A percentile compares a stretch with the other conserved stretches of the same genome.
These are phyloP conservation scores for Trichoderma sp. DNA, from an alignment of 2,329 filamentous ascomycete genomes.

Conservation along the genomic window DNA sequence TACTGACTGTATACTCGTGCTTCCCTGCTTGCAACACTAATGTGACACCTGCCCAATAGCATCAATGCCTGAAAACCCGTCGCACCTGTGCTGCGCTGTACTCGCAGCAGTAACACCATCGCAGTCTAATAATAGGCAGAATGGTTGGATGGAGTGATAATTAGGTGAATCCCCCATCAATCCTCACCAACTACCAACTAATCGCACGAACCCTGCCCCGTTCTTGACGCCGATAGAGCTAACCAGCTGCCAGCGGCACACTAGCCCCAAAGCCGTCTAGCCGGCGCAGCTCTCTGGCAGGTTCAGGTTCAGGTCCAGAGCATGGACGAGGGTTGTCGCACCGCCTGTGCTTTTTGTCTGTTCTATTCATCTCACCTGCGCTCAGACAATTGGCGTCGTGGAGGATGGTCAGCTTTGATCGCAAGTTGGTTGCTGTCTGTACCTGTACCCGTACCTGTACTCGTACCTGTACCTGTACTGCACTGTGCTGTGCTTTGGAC, in stretches of 20 bases:
- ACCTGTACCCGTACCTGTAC: background rate
- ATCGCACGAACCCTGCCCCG: slow-evolving; percentile 1
- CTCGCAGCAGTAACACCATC: background rate
- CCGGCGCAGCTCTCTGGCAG: background rate
- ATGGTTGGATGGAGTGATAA: background rate
- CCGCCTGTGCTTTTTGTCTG: background rate
- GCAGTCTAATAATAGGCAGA: background rate
- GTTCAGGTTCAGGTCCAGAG: slow-evolving; percentile 4
- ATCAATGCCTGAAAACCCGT: no score
- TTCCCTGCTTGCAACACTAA: background rate
- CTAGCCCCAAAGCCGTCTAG: background rate
- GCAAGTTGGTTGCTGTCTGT: background rate
- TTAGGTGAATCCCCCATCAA: background rate
- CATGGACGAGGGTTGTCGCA: background rate
- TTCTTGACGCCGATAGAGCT: slow-evolving; percentile 8
- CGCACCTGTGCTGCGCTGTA: background rate
- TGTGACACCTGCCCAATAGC: background rate
- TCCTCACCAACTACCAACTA: no score
- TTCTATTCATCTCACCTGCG: background rate
- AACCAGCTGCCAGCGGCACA: background rate
- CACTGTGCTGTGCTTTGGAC: background rate
- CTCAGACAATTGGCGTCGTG: background rate
- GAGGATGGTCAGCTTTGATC: background rate
- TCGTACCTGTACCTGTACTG: background rate
- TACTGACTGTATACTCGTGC: no score